These are phyloP conservation scores for Fusarium beomiforme DNA, from an alignment of 2,329 filamentous ascomycete species.

Conservation along the genomic window DNA sequence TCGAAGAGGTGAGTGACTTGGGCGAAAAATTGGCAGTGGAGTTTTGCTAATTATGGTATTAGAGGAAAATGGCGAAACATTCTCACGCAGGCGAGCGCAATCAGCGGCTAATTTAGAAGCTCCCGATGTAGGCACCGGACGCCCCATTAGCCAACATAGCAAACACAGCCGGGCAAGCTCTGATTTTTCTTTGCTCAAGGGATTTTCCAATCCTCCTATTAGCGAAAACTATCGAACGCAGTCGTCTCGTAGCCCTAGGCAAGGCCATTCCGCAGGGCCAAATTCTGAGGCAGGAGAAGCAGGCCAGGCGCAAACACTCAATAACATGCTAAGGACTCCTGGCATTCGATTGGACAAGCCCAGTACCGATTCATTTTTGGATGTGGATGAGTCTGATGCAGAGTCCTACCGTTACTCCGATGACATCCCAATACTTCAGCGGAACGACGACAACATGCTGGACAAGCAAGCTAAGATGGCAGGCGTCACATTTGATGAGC, in stretches of 20 bases:
- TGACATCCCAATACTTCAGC: conserved; percentile 73
- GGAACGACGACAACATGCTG: conserved; percentile 70
- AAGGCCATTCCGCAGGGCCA: conserved; percentile 35
- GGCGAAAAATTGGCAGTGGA: background rate
- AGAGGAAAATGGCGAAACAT: conserved; percentile 56
- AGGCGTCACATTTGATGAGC: conserved; percentile 71
- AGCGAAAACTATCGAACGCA: conserved; percentile 48
- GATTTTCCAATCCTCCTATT: conserved; percentile 60
- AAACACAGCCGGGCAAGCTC: conserved; percentile 78
- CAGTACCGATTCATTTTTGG: conserved; percentile 66
- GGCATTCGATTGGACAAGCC: conserved; percentile 63
- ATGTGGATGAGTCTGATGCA: conserved; percentile 75
- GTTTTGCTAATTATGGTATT: background rate
- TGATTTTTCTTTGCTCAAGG: conserved; percentile 70
- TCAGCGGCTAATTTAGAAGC: conserved; percentile 71
- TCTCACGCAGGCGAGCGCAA: conserved; percentile 65
- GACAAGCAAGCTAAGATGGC: conserved; percentile 58
- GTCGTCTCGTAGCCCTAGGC: conserved; percentile 47
- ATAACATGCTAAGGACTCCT: conserved; percentile 60
- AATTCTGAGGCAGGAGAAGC: conserved; percentile 33
- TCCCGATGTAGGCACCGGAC: conserved; percentile 59
- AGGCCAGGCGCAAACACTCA: conserved; percentile 53
- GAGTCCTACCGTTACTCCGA: conserved; percentile 74
- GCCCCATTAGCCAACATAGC: conserved; percentile 69
- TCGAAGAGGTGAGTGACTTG: conserved; percentile 67